A percentile compares a stretch with the other conserved stretches of the same genome.
These are phyloP conservation scores for Gaeumannomyces tritici DNA, from an alignment of 2,329 filamentous ascomycete genomes.

Conservation along the genomic window DNA sequence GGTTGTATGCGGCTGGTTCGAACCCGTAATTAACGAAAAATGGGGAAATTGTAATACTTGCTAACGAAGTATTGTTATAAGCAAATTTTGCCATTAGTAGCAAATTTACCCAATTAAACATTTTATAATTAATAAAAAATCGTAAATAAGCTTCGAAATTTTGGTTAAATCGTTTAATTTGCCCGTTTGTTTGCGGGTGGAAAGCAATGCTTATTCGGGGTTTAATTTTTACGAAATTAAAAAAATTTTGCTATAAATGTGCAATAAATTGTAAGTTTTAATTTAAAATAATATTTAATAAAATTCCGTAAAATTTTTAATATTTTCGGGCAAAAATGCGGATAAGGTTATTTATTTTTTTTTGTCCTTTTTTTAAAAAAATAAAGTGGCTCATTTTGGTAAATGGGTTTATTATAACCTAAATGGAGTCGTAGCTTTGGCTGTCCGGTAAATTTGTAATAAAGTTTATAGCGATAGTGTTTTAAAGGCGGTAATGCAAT, in stretches of 20 bases:
- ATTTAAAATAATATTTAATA: not conserved
- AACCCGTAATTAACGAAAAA: not conserved
- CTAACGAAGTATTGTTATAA: not conserved
- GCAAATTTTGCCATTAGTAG: not conserved
- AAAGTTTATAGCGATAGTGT: too few species aligned
- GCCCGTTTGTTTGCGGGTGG: not conserved
- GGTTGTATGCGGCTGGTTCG: not conserved
- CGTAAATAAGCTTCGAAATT: not conserved
- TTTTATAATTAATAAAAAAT: not conserved
- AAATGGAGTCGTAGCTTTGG: too few species aligned
- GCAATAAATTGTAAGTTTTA: not conserved
- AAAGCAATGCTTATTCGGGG: not conserved
- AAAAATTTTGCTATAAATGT: not conserved
- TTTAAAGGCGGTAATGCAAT: too few species aligned
- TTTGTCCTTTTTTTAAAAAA: too few species aligned
- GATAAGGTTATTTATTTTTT: too few species aligned
- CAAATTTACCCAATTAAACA: not conserved
- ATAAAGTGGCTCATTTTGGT: too few species aligned
- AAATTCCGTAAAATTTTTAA: not conserved
- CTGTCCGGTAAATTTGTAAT: too few species aligned
- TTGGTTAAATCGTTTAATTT: not conserved
- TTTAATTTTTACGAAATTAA: not conserved
- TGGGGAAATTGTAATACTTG: not conserved
- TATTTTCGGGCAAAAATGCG: not conserved
- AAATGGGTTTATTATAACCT: not conserved